Evolutionary conservation across 495 filamentous ascomycete genomes (phyloP).

Genomic region (Astrothelium subdiscretum): DNA sequence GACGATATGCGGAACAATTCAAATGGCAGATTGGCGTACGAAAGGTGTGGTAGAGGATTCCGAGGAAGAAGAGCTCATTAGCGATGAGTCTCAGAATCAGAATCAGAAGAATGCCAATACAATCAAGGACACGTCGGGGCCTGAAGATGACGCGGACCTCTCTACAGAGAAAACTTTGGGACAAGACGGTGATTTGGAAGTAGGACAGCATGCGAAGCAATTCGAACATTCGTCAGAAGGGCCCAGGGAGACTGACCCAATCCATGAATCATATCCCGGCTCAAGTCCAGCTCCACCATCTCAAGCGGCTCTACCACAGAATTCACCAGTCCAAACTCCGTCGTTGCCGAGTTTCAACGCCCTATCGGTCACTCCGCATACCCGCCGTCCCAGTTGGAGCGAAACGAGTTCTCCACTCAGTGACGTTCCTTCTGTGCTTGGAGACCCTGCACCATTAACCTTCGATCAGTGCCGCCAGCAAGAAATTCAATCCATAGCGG

Average conservation of each 20-base stretch:
- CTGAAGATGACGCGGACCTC: not conserved
- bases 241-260: too few species aligned
- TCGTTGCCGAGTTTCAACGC: too few species aligned
- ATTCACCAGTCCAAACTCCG: too few species aligned
- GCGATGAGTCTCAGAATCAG: slow-evolving; percentile 4
- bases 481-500: not conserved
- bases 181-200: too few species aligned
- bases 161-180: too few species aligned
- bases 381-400: not conserved
- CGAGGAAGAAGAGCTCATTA: slow-evolving; percentile 13
- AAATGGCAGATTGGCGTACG: slow-evolving; percentile 3
- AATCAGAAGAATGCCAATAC: not conserved
- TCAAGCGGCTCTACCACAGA: not conserved
- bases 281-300: not conserved
- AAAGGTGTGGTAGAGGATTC: slow-evolving; percentile 20
- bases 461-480: not conserved
- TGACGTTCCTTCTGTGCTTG: not conserved
- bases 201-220: too few species aligned
- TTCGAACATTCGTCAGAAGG: too few species aligned
- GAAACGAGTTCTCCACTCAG: not conserved
- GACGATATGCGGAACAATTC: not conserved
- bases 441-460: not conserved
- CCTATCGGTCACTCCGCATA: too few species aligned
- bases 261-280: slow-evolving; percentile 5
- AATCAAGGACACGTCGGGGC: not conserved